These are phyloP conservation scores for Fusarium guadeloupense DNA, from an alignment of 2,329 filamentous ascomycete genomes.

Conservation along the genomic window DNA sequence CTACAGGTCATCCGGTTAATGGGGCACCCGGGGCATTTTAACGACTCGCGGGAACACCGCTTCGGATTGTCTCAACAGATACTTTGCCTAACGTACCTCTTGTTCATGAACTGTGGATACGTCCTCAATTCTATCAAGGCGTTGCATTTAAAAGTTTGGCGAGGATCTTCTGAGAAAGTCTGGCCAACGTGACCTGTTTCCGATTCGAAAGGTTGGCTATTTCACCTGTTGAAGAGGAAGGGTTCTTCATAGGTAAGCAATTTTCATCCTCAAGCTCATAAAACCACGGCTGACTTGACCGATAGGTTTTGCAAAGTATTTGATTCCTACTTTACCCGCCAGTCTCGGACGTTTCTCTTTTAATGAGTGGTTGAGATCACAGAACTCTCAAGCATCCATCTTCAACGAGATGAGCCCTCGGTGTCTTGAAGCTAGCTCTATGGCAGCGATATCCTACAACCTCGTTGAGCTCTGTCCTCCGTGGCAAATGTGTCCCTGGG, in stretches of 20 bases:
- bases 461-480: not conserved
- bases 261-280: no score
- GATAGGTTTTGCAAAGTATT: not conserved
- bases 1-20: not conserved
- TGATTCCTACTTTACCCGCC: not conserved
- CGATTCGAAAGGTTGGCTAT: not conserved
- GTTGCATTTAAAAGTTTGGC: not conserved
- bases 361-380: not conserved
- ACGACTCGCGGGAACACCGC: not conserved
- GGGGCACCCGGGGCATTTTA: not conserved
- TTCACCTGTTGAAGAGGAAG: not conserved
- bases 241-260: no score
- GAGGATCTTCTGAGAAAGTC: not conserved
- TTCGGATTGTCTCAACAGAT: not conserved
- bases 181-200: not conserved
- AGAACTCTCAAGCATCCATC: not conserved
- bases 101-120: not conserved
- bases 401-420: not conserved
- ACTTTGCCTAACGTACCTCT: not conserved
- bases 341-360: not conserved
- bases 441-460: not conserved
- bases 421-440: not conserved
- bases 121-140: not conserved
- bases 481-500: not conserved
- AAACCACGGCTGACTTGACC: not conserved